Conservation (phyloP, 108 stramenopile species). For the Cyclotella kingstonii region DNA sequence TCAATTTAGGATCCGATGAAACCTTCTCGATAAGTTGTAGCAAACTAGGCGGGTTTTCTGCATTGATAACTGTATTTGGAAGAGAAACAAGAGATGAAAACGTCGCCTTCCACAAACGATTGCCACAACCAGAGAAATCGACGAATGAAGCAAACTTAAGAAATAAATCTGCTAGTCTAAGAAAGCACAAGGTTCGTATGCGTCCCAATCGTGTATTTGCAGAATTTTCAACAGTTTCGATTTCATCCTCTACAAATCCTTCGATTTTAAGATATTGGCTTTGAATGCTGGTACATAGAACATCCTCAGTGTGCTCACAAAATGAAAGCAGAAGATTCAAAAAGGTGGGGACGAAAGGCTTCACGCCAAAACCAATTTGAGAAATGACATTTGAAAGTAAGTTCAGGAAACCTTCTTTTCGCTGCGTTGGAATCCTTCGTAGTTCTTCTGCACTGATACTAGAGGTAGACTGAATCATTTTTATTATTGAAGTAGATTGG, state of each 20-base stretch:
- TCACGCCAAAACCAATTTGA: constrained; percentile 73
- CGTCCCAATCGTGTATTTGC: constrained; percentile 39
- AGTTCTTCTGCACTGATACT: constrained; percentile 31
- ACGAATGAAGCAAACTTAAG: constrained; percentile 53
- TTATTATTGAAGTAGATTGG: constrained; percentile 13
- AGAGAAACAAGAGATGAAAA: constrained; percentile 55
- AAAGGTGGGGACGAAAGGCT: constrained; percentile 46
- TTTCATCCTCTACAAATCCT: constrained; percentile 18
- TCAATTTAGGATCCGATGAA: constrained; percentile 46
- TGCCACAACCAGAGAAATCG: constrained; percentile 48
- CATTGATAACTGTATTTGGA: constrained; percentile 66
- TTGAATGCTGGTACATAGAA: constrained; percentile 17
- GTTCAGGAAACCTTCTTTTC: constrained; percentile 82
- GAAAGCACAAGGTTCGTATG: constrained; percentile 65
- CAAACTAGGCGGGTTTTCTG: constrained; percentile 68
- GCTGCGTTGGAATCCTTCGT: constrained; percentile 33
- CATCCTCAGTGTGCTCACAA: constrained; percentile 45
- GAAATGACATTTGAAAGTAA: constrained; percentile 67
- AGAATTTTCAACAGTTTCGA: constrained; percentile 7
- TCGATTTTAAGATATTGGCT: constrained; percentile 22
- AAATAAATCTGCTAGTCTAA: constrained; percentile 62
- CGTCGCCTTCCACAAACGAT: constrained; percentile 57
- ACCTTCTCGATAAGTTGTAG: constrained; percentile 58
- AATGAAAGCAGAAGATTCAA: constrained; percentile 58
- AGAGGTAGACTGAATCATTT: constrained; percentile 15